Evolutionary conservation across 176 grass and related monocot species (phyloP).

Genomic region (Otatea glauca): DNA sequence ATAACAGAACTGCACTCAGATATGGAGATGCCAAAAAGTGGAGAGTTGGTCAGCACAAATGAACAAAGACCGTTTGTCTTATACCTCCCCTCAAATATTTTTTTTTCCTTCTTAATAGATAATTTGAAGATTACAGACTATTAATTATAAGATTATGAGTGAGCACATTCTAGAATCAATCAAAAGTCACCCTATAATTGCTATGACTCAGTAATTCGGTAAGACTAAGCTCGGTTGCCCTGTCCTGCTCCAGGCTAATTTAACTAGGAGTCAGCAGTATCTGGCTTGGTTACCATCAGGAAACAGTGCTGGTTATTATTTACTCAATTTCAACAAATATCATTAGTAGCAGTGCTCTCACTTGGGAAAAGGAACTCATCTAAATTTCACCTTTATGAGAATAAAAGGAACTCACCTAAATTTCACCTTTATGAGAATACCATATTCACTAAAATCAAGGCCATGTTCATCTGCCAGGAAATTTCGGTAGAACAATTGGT

Average conservation of each 20-base stretch:
- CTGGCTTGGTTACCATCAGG: background rate
- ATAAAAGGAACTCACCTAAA: constrained; percentile 83
- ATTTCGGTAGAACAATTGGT: constrained; percentile 4
- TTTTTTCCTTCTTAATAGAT: background rate
- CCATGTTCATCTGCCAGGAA: constrained; percentile 80
- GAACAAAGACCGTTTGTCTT: background rate
- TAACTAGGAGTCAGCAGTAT: background rate
- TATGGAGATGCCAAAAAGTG: background rate
- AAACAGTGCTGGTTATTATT: constrained; percentile 24
- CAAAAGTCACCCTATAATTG: background rate
- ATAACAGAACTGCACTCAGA: too few relatives aligned
- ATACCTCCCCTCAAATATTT: background rate
- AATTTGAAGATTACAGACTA: background rate
- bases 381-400: constrained; percentile 96
- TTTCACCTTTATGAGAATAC: constrained; percentile 96
- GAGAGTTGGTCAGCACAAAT: background rate
- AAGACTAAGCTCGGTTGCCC: background rate
- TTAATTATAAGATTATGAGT: background rate
- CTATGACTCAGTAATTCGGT: background rate
- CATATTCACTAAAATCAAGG: constrained; percentile 82
- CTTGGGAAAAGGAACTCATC: constrained; percentile 60
- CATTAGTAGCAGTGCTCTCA: background rate
- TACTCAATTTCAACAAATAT: constrained; percentile 30
- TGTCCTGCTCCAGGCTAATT: background rate
- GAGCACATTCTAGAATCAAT: background rate